These are phyloP conservation scores for Venturia pyrina DNA, from an alignment of 2,329 filamentous ascomycete species.

Conservation along the genomic window DNA sequence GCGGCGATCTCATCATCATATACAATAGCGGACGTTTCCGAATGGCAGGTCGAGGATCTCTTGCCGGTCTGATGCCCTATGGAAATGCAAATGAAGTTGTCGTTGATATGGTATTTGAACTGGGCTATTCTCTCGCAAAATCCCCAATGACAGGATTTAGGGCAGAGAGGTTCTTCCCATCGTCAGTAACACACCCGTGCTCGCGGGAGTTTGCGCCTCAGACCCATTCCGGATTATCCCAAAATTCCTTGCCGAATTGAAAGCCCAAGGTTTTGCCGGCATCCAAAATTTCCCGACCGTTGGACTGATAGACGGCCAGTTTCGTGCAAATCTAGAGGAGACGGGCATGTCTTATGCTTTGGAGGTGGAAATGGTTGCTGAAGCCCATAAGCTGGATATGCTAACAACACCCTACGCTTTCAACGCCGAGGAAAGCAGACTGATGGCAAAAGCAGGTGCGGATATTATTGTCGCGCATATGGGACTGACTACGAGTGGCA, in stretches of 20 bases:
- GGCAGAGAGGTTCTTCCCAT: conserved; percentile 57
- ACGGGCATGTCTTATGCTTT: conserved; percentile 59
- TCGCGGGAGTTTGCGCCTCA: conserved; percentile 61
- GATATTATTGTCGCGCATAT: conserved; percentile 61
- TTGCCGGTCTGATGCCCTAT: conserved; percentile 62
- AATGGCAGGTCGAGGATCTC: conserved; percentile 60
- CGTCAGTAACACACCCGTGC: conserved; percentile 52
- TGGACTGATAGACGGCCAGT: conserved; percentile 58
- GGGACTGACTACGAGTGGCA: conserved; percentile 55
- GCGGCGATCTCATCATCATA: conserved; percentile 59
- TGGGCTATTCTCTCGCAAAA: background rate
- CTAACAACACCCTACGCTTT: conserved; percentile 65
- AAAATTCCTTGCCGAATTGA: conserved; percentile 49
- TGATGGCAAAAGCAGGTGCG: conserved; percentile 55
- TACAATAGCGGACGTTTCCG: conserved; percentile 65
- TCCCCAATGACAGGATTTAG: conserved; percentile 22
- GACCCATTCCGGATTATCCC: conserved; percentile 58
- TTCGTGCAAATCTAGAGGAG: conserved; percentile 58
- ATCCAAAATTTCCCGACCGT: conserved; percentile 68
- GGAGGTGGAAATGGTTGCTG: conserved; percentile 56
- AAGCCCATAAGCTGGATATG: conserved; percentile 49
- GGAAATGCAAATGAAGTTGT: conserved; percentile 62
- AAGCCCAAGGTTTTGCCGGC: conserved; percentile 54
- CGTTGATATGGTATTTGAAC: conserved; percentile 48
- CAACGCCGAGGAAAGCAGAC: conserved; percentile 47